These are phyloP conservation scores for Breviolum minutum DNA, from an alignment of 73 alveolate genomes.

Conservation along the genomic window DNA sequence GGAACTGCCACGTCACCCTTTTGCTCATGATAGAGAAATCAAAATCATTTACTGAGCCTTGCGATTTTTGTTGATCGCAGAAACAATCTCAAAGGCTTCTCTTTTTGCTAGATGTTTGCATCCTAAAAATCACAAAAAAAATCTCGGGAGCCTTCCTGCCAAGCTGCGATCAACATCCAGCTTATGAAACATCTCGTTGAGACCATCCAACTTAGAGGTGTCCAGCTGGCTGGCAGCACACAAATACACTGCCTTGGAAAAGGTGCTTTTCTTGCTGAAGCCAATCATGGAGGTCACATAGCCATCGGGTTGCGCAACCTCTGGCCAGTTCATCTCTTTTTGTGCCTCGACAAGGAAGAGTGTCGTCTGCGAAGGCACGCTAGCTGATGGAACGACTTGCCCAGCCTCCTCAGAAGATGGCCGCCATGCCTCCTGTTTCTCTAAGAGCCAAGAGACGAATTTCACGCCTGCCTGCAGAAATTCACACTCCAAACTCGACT, in stretches of 20 bases:
- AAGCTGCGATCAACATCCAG: constrained; percentile 59
- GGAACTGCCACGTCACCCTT: not conserved
- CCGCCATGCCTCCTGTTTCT: constrained; percentile 78
- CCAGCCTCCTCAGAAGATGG: constrained; percentile 73
- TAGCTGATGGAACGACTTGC: not conserved
- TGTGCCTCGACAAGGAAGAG: constrained; percentile 17
- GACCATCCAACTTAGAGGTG: constrained; percentile 69
- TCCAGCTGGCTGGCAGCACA: constrained; percentile 95
- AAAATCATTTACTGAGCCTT: no score
- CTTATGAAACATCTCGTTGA: constrained; percentile 15
- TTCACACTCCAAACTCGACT: not conserved
- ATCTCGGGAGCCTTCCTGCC: not conserved
- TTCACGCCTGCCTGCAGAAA: constrained; percentile 61
- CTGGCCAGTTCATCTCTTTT: constrained; percentile 74
- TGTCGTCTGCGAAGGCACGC: not conserved
- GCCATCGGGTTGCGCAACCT: constrained; percentile 77
- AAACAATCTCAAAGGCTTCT: not conserved
- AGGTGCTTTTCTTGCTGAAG: constrained; percentile 83
- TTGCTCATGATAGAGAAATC: no score
- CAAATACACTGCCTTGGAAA: constrained; percentile 86
- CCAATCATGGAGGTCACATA: constrained; percentile 76
- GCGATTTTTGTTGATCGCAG: not conserved
- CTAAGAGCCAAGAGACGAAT: constrained; percentile 67
- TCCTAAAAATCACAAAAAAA: not conserved
- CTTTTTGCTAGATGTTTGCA: not conserved